Percentiles rank a stretch among this genome's conserved stretches.
These are phyloP conservation scores for Clathrospora elynae DNA, from an alignment of 2,329 filamentous ascomycete species.

Conservation along the genomic window DNA sequence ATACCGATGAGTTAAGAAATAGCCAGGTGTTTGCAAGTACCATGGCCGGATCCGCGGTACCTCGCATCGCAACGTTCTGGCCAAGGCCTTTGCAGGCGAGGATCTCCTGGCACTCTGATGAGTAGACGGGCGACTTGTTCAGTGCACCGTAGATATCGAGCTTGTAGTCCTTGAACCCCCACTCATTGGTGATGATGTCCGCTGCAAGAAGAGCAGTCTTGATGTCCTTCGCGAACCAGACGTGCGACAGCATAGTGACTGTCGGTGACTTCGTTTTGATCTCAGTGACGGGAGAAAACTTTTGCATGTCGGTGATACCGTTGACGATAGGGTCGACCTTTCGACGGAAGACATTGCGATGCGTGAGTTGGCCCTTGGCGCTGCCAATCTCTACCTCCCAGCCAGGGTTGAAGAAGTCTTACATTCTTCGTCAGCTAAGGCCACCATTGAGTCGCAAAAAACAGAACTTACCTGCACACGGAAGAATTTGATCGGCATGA, in stretches of 20 bases:
- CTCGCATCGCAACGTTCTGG: constrained; percentile 58
- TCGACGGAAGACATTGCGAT: constrained; percentile 62
- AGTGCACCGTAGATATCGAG: constrained; percentile 68
- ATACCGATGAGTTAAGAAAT: constrained; percentile 61
- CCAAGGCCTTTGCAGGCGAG: constrained; percentile 61
- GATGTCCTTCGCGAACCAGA: constrained; percentile 66
- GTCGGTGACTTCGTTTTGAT: constrained; percentile 65
- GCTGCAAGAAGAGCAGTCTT: constrained; percentile 67
- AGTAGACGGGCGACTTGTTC: constrained; percentile 66
- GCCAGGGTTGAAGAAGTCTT: constrained; percentile 67
- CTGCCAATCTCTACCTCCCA: constrained; percentile 68
- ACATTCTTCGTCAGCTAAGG: constrained; percentile 37
- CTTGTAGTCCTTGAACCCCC: constrained; percentile 68
- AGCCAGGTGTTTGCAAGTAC: constrained; percentile 52
- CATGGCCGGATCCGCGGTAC: constrained; percentile 60
- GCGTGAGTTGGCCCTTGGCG: constrained; percentile 60
- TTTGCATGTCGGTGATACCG: constrained; percentile 67
- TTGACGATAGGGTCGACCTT: constrained; percentile 70
- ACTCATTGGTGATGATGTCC: constrained; percentile 68
- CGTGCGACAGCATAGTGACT: constrained; percentile 68
- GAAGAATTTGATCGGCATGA: constrained; percentile 62
- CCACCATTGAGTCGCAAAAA: background rate
- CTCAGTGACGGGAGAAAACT: constrained; percentile 64
- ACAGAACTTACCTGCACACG: constrained; percentile 39
- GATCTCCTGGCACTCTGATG: constrained; percentile 63